phyloP scores from a whole-genome alignment of 768 basidiomycete species.

The Leccinum imitatum region DNA sequence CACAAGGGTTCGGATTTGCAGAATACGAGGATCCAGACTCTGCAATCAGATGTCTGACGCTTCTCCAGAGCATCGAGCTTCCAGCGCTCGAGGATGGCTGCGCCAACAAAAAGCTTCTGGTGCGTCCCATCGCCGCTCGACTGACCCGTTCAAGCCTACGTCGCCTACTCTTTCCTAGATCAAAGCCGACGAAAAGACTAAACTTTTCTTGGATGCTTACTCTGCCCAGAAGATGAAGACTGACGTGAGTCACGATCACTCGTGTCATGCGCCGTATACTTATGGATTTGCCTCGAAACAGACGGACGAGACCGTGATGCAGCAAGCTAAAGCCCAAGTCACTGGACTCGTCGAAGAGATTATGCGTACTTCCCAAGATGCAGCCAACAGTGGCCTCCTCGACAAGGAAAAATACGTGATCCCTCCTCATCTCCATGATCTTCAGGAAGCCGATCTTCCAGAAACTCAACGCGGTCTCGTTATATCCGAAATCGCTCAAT shows the following conservation, averaged over 20 bases:
- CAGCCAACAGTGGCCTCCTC: slow-evolving; percentile 68
- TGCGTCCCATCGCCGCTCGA: slow-evolving; percentile 42
- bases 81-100: slow-evolving; percentile 62
- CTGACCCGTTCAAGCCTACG: slow-evolving; percentile 38
- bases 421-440: slow-evolving; percentile 94
- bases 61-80: slow-evolving; percentile 63
- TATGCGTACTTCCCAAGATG: slow-evolving; percentile 69
- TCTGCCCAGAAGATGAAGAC: slow-evolving; percentile 74
- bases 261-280: not conserved
- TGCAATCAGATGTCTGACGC: slow-evolving; percentile 71
- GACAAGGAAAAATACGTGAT: slow-evolving; percentile 89
- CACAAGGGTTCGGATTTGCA: slow-evolving; percentile 96
- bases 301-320: slow-evolving; percentile 67
- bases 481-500: slow-evolving; percentile 94
- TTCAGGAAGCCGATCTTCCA: slow-evolving; percentile 95
- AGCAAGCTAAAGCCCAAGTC: slow-evolving; percentile 64
- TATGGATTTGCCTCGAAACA: slow-evolving; percentile 29
- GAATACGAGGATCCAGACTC: slow-evolving; percentile 93
- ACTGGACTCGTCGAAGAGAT: slow-evolving; percentile 69
- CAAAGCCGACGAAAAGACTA: slow-evolving; percentile 96
- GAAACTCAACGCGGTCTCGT: slow-evolving; percentile 91
- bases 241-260: slow-evolving; percentile 55
- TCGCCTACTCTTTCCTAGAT: slow-evolving; percentile 51
- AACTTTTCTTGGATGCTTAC: slow-evolving; percentile 83
- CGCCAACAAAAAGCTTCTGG: slow-evolving; percentile 64